Evolutionary conservation across 2,329 filamentous ascomycete genomes (phyloP), one percentile per base, ranked within the genome.

Genomic region (Fusarium multiceps): DNA sequence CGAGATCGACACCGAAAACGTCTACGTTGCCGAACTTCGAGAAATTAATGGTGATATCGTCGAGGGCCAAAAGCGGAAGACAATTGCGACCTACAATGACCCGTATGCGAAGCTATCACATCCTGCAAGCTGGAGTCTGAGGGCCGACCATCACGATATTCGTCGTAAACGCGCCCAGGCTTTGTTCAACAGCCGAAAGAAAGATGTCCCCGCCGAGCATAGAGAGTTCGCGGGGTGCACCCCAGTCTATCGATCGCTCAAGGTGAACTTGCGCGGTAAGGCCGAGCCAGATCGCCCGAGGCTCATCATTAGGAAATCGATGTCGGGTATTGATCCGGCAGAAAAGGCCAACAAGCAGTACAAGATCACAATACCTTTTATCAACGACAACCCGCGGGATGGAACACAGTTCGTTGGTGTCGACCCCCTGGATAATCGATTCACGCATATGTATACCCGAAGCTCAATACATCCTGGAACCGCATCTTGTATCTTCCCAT

Each of bases 321-420:
- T 76, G 55, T 55, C 73, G 58, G 74, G 73, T 45, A 63, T 78
- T 27, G 79, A 81, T 28, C 55, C 73, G 8, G 54, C 61, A 12
- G 80, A 82, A 8, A 78, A 67, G 54, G 83, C 85, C 32, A 81
- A 82, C 59, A 80, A 79, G 70, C 85, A 87, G 50, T 84, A 78
- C 70, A 80, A 80, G 69, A 82, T 89, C 41, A 83, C 83, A 48
- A 91, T 98, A 59, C 92, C 96, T 34, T 99, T 97, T 76, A 84
- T 86, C 23, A 88, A 93, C 34, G 89, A 88, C 53, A 88, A 89
- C 72, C 90, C 94, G 53, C 87, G 93, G 47, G 96, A 99, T 78
- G 95, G 93, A 23, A 80, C 98, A 61, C 94, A 98, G 65, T 99
- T 98, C 80, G 93, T 97, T 18, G 94, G 96, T 6, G 87, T 96